phyloP scores from a whole-genome alignment of 345 rosid species.

The Sisymbrium altissimum region DNA sequence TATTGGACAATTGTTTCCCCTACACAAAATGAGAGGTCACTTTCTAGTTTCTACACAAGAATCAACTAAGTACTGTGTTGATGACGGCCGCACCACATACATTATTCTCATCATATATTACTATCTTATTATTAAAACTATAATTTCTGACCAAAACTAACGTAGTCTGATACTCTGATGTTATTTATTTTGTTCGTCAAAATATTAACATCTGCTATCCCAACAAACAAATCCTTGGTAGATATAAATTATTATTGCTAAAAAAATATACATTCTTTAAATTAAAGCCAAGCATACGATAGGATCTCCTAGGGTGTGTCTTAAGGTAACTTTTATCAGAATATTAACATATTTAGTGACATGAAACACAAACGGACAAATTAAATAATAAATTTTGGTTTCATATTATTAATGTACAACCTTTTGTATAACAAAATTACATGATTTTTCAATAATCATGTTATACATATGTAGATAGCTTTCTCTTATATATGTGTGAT shows the following conservation, averaged over 20 bases:
- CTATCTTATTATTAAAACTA: not conserved
- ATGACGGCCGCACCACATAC: constrained; percentile 24
- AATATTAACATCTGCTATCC: not conserved
- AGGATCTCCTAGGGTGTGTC: not conserved
- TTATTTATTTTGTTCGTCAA: not conserved
- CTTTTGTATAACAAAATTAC: too few species aligned
- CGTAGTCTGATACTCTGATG: not conserved
- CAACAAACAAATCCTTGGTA: not conserved
- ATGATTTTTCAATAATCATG: too few species aligned
- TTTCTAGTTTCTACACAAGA: not conserved
- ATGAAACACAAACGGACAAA: too few species aligned
- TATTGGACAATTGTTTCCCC: not conserved
- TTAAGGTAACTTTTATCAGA: not conserved
- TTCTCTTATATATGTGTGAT: not conserved
- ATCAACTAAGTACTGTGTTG: constrained; percentile 13
- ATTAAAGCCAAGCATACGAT: too few species aligned
- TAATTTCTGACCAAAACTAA: not conserved
- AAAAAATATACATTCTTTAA: too few species aligned
- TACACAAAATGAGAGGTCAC: constrained; percentile 25
- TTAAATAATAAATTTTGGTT: too few species aligned
- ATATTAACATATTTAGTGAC: too few species aligned
- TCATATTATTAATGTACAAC: too few species aligned
- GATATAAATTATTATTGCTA: not conserved
- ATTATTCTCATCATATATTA: not conserved
- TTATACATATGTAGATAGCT: not conserved